phyloP scores from a whole-genome alignment of 1,284 basidiomycete genomes.

The Melampsora medusae region DNA sequence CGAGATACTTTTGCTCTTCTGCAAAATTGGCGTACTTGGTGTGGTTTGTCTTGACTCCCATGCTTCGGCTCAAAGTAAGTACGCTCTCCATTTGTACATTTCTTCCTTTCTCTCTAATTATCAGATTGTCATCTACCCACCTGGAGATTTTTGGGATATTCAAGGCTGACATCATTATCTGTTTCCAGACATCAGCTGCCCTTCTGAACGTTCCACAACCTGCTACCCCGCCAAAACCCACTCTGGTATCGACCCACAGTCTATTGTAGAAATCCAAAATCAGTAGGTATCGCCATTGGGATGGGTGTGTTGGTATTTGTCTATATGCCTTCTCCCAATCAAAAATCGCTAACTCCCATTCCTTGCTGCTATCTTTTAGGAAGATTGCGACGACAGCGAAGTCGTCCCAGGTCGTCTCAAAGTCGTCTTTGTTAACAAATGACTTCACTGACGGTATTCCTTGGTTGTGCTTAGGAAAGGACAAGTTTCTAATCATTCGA shows the following conservation, averaged over 20 bases:
- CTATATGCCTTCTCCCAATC: conserved; percentile 10
- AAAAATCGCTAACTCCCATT: neutral
- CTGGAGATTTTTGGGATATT: neutral
- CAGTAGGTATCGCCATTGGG: neutral
- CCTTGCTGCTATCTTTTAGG: too few relatives aligned
- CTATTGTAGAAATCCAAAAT: neutral
- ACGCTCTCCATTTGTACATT: too few relatives aligned
- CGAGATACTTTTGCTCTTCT: conserved; percentile 1
- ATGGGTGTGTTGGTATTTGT: neutral
- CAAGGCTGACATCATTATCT: neutral
- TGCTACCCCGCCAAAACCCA: neutral
- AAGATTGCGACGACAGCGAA: too few relatives aligned
- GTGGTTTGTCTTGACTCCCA: neutral
- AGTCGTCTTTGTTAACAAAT: neutral
- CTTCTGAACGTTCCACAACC: neutral
- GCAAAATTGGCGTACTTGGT: neutral
- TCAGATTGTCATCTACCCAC: too few relatives aligned
- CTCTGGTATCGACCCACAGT: neutral
- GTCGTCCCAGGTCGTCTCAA: too few relatives aligned
- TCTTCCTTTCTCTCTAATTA: too few relatives aligned
- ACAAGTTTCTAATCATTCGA: too few relatives aligned
- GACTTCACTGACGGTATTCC: conserved; percentile 15
- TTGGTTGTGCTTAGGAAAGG: too few relatives aligned
- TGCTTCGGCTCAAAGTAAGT: too few relatives aligned
- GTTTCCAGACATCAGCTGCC: neutral